Base-by-base conservation (phyloP, 164 flowering plant species). In the Berberis vulgaris region DNA sequence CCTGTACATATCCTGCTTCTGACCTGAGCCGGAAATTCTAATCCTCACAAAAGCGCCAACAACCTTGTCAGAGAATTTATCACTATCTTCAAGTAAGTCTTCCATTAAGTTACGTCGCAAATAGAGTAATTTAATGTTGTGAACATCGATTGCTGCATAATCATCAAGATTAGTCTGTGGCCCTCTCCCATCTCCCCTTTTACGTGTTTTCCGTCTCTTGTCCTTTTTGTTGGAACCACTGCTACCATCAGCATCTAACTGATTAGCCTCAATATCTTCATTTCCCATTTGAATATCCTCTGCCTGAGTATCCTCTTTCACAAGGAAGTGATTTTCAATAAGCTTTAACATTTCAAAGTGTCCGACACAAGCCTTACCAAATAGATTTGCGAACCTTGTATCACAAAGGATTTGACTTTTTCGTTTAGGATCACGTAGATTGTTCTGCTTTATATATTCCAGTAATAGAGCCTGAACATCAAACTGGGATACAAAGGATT, bases 301-400 rank as follows among this genome's bases (percentile, higher is more conserved):
- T 41, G 62, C 72, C 45, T 72, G 82, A 42, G 80, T 70, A 76
- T 81, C 86, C 64, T 89, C 88, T 72, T 84, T 89, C 41, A 76
- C n/a, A 63, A 85, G 79, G 72, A 88, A 89, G 71, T 94, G 99
- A 44, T 87, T 83, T 63, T 94, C 97, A 57, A 94, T 87, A 73
- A 91, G 93, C 75, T 87, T 91, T 60, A 94, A 69, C 99, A 94
- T 94, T 82, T 94, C 99, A 74, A 94, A 84, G 75, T 94, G 99
- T 49, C 93, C 96, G 45, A 91, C 91, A 61, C 89, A 85, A 44
- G 84, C 81, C 74, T 94, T 94, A 11, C 99, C 90, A 76, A 94
- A 94, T 57, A 94, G 68, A 68, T 72, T 85, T 68, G 83, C 70
- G 57, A 94, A 85, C 79, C 91, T 83, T 58, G 81, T 54, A 73